A percentile compares a stretch with the other conserved stretches of the same genome.
Conservation (phyloP, 1,284 basidiomycete genomes). For the Trichosporon sp. region DNA sequence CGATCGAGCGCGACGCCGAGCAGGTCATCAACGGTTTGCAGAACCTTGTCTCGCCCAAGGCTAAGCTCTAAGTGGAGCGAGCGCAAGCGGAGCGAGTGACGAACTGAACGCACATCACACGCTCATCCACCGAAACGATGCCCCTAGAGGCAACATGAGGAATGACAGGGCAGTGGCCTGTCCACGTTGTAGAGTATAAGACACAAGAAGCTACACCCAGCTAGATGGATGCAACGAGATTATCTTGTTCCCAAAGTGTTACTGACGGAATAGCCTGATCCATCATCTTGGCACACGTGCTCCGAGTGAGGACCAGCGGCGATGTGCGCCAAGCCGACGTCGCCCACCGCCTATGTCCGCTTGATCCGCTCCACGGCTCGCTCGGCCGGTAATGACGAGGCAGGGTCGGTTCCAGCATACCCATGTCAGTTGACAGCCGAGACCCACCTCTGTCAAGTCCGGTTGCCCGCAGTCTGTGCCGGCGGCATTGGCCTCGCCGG, state of each 20-base stretch:
- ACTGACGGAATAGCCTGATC: too few species aligned
- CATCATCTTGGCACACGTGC: background rate
- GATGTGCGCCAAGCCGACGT: background rate
- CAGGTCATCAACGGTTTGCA: constrained; percentile 65
- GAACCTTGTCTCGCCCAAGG: constrained; percentile 35
- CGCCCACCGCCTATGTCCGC: background rate
- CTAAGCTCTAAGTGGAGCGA: constrained; percentile 35
- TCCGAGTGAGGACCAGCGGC: too few species aligned
- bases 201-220: background rate
- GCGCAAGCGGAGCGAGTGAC: background rate
- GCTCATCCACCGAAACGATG: too few species aligned
- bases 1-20: constrained; percentile 78
- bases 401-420: background rate
- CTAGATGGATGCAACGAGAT: background rate
- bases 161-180: background rate
- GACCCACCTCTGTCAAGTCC: too few species aligned
- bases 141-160: too few species aligned
- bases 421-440: too few species aligned
- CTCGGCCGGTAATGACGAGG: background rate
- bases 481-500: too few species aligned
- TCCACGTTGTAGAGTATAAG: constrained; percentile 3
- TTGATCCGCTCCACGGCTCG: background rate
- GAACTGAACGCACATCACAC: too few species aligned
- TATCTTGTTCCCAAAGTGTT: background rate
- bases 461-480: too few species aligned